These are phyloP conservation scores for Colletotrichum acutatum DNA, from an alignment of 2,329 filamentous ascomycete species.

Conservation along the genomic window DNA sequence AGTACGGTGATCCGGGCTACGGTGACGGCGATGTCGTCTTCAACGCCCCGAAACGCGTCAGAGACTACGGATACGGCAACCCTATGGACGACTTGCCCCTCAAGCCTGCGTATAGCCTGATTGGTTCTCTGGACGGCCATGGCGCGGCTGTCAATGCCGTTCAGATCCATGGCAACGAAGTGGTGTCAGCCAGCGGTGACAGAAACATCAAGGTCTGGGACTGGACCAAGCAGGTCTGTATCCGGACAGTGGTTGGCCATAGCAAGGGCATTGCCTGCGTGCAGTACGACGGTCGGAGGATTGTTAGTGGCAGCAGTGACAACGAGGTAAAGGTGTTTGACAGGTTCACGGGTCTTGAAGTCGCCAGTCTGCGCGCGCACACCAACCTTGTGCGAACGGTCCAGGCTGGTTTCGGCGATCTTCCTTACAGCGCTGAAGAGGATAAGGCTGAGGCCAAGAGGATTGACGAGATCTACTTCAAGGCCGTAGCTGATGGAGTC, in stretches of 20 bases:
- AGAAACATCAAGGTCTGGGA: conserved; percentile 96
- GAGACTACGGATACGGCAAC: conserved; percentile 64
- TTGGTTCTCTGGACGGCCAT: conserved; percentile 86
- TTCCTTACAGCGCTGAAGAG: conserved; percentile 81
- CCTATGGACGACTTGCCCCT: conserved; percentile 60
- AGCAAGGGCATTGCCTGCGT: conserved; percentile 97
- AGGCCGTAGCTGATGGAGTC: conserved; percentile 63
- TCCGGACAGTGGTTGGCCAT: conserved; percentile 85
- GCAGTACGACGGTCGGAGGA: conserved; percentile 92
- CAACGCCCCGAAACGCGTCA: conserved; percentile 62
- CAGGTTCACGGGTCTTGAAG: conserved; percentile 84
- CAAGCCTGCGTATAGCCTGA: conserved; percentile 76
- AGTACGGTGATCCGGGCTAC: conserved; percentile 69
- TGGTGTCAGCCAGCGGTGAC: conserved; percentile 96
- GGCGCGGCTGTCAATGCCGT: conserved; percentile 95
- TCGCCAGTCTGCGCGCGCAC: conserved; percentile 87
- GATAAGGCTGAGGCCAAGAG: conserved; percentile 78
- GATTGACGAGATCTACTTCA: conserved; percentile 80
- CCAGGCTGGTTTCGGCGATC: conserved; percentile 92
- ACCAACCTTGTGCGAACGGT: conserved; percentile 89
- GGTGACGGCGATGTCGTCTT: conserved; percentile 54
- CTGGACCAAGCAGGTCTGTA: conserved; percentile 80
- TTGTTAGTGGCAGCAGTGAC: conserved; percentile 96
- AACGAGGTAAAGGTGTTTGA: conserved; percentile 97
- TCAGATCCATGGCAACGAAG: conserved; percentile 84